Percentiles rank a stretch among this genome's conserved stretches.
Conservation (phyloP, 192 early-diverging fungal genomes). For the Cetraspora pellucida region DNA sequence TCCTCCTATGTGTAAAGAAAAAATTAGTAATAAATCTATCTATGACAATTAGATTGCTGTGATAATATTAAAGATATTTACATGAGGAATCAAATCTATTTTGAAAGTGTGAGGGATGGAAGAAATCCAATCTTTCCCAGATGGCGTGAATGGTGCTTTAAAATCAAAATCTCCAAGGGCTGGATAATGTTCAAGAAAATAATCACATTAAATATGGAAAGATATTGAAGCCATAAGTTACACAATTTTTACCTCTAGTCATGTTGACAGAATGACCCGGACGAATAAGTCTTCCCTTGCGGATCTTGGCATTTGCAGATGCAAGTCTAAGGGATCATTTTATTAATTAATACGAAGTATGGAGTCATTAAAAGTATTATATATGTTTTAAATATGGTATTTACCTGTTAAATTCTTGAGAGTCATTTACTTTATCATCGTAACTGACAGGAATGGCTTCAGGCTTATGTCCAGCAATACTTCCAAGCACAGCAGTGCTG, state of each 20-base stretch:
- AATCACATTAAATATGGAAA: neutral
- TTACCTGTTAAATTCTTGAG: neutral
- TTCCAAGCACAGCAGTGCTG: slow-evolving; percentile 4
- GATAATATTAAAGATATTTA: too few relatives aligned
- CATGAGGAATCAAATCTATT: neutral
- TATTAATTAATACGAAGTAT: neutral
- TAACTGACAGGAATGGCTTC: neutral
- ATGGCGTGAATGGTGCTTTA: neutral
- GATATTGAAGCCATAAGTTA: neutral
- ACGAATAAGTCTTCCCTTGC: neutral
- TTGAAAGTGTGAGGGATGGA: neutral
- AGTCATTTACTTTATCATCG: neutral
- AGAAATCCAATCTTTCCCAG: slow-evolving; percentile 20
- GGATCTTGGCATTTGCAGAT: neutral
- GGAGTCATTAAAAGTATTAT: neutral
- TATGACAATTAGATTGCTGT: too few relatives aligned
- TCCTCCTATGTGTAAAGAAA: neutral
- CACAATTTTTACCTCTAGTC: neutral
- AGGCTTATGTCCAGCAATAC: neutral
- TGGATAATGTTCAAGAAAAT: neutral
- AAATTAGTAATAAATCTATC: too few relatives aligned
- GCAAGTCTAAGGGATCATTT: neutral
- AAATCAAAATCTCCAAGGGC: slow-evolving; percentile 19
- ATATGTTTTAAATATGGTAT: neutral
- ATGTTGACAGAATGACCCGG: slow-evolving; percentile 3